A percentile compares a stretch with the other conserved stretches of the same genome.
phyloP scores from a whole-genome alignment of 1,284 basidiomycete species.

The Tilletia indica region DNA sequence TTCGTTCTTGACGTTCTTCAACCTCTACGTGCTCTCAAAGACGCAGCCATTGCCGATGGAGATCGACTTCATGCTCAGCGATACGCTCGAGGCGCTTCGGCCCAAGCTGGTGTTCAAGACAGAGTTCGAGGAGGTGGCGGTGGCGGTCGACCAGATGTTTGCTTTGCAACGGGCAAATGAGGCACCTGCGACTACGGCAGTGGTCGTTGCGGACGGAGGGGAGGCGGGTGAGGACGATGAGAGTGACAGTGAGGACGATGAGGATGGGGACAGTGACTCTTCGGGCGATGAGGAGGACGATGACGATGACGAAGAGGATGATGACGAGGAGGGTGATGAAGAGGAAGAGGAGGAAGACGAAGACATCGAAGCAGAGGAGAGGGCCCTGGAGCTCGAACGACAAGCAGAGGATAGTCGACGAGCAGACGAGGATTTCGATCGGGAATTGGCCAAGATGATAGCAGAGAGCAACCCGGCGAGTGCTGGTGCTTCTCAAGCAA shows the following conservation, averaged over 20 bases:
- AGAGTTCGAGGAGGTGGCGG: conserved; percentile 77
- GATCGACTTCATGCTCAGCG: conserved; percentile 91
- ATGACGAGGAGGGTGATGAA: conserved; percentile 24
- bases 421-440: conserved; percentile 87
- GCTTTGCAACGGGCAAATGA: conserved; percentile 56
- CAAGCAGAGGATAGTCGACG: conserved; percentile 64
- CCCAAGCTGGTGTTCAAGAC: conserved; percentile 62
- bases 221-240: conserved; percentile 26
- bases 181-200: conserved; percentile 3
- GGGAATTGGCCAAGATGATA: conserved; percentile 89
- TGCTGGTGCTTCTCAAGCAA: conserved; percentile 58
- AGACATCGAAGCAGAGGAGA: conserved; percentile 61
- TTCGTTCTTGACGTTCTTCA: conserved; percentile 86
- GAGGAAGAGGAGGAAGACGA: conserved; percentile 29
- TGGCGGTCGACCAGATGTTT: conserved; percentile 84
- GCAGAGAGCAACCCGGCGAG: conserved; percentile 62
- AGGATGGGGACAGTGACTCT: conserved; percentile 50
- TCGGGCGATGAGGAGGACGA: conserved; percentile 60
- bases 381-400: conserved; percentile 57
- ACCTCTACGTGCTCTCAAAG: conserved; percentile 89
- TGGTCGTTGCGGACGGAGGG: not conserved
- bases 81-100: conserved; percentile 70
- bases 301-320: conserved; percentile 23
- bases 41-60: conserved; percentile 81
- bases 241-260: conserved; percentile 35